Conservation (phyloP, 495 filamentous ascomycete species). For the Annulohypoxylon maeteangense region DNA sequence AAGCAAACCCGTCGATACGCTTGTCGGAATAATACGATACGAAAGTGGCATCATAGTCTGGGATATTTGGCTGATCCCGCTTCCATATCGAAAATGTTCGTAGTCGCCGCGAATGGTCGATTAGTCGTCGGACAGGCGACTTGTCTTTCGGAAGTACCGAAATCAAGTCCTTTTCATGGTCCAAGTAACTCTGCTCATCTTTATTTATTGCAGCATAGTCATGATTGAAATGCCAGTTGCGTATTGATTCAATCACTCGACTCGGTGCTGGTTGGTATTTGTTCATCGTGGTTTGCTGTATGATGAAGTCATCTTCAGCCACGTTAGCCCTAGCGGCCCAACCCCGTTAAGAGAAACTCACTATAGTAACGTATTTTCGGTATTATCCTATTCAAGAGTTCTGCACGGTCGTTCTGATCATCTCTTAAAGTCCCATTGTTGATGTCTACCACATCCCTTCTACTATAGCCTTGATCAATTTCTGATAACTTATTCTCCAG, state of each 20-base stretch:
- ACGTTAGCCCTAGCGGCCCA: not conserved
- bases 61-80: not conserved
- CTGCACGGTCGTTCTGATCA: not conserved
- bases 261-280: not conserved
- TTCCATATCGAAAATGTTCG: not conserved
- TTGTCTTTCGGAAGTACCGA: not conserved
- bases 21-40: constrained; percentile 1
- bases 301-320: not conserved
- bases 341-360: not conserved
- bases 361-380: not conserved
- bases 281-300: constrained; percentile 7
- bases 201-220: not conserved
- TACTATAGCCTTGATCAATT: not conserved
- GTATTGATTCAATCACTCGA: not conserved
- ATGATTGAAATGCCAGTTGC: constrained; percentile 2
- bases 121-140: not conserved
- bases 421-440: not conserved
- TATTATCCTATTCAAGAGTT: not conserved
- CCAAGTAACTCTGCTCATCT: not conserved
- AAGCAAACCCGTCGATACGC: constrained; percentile 5
- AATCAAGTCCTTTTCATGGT: not conserved
- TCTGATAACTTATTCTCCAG: not conserved
- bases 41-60: not conserved
- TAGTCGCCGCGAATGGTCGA: not conserved
- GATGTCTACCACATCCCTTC: not conserved